Base-by-base conservation (phyloP, 441 rosid genomes). In the Populus hybrid region DNA sequence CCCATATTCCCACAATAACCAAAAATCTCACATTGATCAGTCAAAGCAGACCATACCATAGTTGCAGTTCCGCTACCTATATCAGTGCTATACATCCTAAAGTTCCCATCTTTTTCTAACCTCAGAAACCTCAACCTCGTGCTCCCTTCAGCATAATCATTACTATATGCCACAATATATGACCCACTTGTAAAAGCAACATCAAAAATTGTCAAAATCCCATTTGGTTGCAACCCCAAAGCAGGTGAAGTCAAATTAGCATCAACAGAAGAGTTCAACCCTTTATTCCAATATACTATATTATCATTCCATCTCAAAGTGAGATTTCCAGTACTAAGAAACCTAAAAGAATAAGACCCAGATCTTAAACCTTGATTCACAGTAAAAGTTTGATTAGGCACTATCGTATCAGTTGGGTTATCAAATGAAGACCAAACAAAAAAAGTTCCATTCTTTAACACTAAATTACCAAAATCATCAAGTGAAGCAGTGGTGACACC, bases 1-100 rank as follows among this genome's bases (percentile, higher is more conserved):
- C 96, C 95, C 73, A 88, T 73, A 78, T 87, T 80, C 4, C 98
- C 98, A 81, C 96, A 93, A n/a, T 80, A 91, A 0, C 95, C 97
- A 83, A 74, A 93, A 69, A 93, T 89, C 73, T 9, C 81, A 76
- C 97, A 93, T 69, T 89, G 96, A 70, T 93, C 94, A 75, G 72
- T 69, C 76, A 92, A 74, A 81, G 92, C 93, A 1, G 90, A 82
- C 96, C 97, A 93, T 73, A 86, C 86, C 77, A 38, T 16, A 32
- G 79, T 72, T 3, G 10, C 12, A 72, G 35, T 67, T 54, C 87
- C 81, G 76, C 76, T 82, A 70, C 79, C 81, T 67, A 72, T 83
- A 40, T 76, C 70, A 69, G 88, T 82, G 64, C 93, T 89, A 59
- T 81, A 90, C 50, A 93, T 92, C 82, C 82, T 89, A 84, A 93